A percentile compares a stretch with the other conserved stretches of the same genome.
Conservation (phyloP, 768 basidiomycete genomes). For the Pleurotus giganteus region DNA sequence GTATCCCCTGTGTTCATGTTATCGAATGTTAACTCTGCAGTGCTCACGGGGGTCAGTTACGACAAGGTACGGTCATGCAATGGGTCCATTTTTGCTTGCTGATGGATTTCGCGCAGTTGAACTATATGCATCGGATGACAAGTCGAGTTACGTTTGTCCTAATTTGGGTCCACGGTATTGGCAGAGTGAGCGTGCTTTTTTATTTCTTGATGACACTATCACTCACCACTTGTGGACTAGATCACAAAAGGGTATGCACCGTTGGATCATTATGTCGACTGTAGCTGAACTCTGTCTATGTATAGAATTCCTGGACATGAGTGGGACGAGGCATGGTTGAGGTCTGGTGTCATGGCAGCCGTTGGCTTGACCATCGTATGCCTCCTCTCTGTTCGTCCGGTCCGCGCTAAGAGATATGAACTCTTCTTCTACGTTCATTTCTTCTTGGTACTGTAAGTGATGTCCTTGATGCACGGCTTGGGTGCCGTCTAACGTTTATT, state of each 20-base stretch:
- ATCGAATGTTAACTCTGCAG: neutral
- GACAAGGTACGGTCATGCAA: neutral
- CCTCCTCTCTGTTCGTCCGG: slow-evolving; percentile 33
- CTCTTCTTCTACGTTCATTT: slow-evolving; percentile 41
- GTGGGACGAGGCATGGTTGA: slow-evolving; percentile 20
- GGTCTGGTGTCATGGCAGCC: slow-evolving; percentile 30
- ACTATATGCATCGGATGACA: slow-evolving; percentile 10
- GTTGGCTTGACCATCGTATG: slow-evolving; percentile 28
- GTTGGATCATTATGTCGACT: no score
- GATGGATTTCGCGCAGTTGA: neutral
- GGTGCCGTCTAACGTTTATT: neutral
- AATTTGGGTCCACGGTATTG: slow-evolving; percentile 5
- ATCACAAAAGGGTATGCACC: slow-evolving; percentile 5
- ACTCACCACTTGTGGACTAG: neutral
- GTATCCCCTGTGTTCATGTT: neutral
- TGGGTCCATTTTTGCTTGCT: no score
- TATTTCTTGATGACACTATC: neutral
- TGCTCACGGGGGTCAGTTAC: slow-evolving; percentile 3
- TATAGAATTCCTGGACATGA: slow-evolving; percentile 3
- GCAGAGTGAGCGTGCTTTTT: neutral
- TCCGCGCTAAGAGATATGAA: slow-evolving; percentile 36
- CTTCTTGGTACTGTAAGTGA: slow-evolving; percentile 34
- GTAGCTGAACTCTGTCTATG: no score
- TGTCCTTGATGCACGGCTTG: no score
- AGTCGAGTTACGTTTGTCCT: slow-evolving; percentile 4